Evolutionary conservation across 768 basidiomycete species (phyloP), one percentile per base, ranked within the genome.

Genomic region (Mycena maculata): DNA sequence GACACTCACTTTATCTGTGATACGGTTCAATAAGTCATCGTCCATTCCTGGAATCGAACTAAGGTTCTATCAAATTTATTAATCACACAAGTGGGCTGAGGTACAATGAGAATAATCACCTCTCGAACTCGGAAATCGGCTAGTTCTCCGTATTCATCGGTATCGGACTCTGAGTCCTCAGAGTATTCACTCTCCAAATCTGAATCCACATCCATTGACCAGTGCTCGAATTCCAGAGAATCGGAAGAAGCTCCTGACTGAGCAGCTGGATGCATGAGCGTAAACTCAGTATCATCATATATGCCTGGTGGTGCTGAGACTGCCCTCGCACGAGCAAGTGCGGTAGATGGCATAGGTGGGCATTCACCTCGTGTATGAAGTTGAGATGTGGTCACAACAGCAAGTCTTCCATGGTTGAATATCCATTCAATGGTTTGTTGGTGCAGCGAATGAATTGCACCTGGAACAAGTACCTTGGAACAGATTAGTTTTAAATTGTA

Each of bases 371-470:
- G 58, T 6, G 58, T 47, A 3, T 33, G 58, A n/a, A 60, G 58
- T 15, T 60, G 58, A 20, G 44, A 47, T 1, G 42, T 47, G 22
- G 44, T 28, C 4, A 47, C 58, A 45, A 60, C 58, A 47, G 42
- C 42, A 15, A 5, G 42, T 11, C 28, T 6, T 9, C 44, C 58
- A 48, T 60, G 58, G 7, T 25, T 16, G 18, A 47, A 60, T 11
- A 60, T 60, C 58, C 44, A 60, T 15, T 60, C 58, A 12, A 60
- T 33, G 1, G 58, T 60, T 23, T 60, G 58, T 3, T 48, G 42
- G 30, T 60, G 58, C 1, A 60, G 42, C 20, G 22, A 30, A 60
- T 60, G 58, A 3, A 60, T 31, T 13, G 58, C 27, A 22, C 23
- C 28, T 7, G 58, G 58, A 49, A 60, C 58, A 45, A 47, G 58